These are phyloP conservation scores for Fusarium nisikadoi DNA, from an alignment of 2,329 filamentous ascomycete species.

Conservation along the genomic window DNA sequence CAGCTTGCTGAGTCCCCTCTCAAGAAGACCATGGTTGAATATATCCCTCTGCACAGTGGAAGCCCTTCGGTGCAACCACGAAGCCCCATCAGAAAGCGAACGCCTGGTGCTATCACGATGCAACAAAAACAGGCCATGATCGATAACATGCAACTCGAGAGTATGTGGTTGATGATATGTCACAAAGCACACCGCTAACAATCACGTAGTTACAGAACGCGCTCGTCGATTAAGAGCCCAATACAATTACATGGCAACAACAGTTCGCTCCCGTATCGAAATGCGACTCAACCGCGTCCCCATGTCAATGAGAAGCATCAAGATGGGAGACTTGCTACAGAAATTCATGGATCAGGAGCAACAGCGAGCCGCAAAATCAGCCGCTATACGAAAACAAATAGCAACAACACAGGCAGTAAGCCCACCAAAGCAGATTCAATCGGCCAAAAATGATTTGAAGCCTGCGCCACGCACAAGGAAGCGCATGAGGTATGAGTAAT, in stretches of 20 bases:
- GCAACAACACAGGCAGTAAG: constrained; percentile 48
- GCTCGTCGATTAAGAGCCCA: constrained; percentile 88
- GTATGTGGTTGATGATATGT: constrained; percentile 60
- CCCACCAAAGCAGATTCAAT: constrained; percentile 50
- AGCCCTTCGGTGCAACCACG: constrained; percentile 55
- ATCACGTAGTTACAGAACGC: constrained; percentile 78
- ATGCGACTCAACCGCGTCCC: constrained; percentile 95
- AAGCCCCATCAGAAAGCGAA: constrained; percentile 72
- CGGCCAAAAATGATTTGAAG: constrained; percentile 31
- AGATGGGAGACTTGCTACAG: constrained; percentile 80
- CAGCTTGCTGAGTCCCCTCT: constrained; percentile 32
- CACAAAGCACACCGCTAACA: constrained; percentile 27
- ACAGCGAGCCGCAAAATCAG: constrained; percentile 55
- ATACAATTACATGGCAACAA: constrained; percentile 88
- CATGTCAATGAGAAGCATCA: constrained; percentile 78
- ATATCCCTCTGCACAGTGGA: constrained; percentile 37
- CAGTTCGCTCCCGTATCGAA: constrained; percentile 85
- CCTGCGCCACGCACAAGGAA: constrained; percentile 53
- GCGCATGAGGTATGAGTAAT: constrained; percentile 60
- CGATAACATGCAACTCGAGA: constrained; percentile 89
- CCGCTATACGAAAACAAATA: constrained; percentile 65
- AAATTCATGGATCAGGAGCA: constrained; percentile 61
- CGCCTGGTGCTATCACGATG: constrained; percentile 67
- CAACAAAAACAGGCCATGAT: constrained; percentile 87
- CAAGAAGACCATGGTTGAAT: constrained; percentile 37